phyloP scores from a whole-genome alignment of 2,329 filamentous ascomycete genomes.

The Hawksworthiomyces lignivorus region DNA sequence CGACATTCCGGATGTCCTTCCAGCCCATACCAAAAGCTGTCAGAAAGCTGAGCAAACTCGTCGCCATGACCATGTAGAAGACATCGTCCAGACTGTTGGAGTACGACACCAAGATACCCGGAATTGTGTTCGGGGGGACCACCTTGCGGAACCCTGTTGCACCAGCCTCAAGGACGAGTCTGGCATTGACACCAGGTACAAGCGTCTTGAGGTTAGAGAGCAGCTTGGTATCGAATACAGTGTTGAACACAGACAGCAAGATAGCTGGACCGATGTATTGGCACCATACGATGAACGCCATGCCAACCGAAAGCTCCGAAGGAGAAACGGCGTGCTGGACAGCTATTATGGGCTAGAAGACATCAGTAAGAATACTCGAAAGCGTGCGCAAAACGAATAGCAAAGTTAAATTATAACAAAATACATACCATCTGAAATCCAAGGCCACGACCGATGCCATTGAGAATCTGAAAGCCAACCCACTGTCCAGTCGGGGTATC shows the following conservation, averaged over 20 bases:
- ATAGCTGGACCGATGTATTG: slow-evolving; percentile 44
- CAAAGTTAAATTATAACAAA: slow-evolving; percentile 7
- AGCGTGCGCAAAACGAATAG: not conserved
- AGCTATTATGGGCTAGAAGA: slow-evolving; percentile 20
- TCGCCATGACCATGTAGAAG: slow-evolving; percentile 32
- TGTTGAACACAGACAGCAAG: slow-evolving; percentile 41
- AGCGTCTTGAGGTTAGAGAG: not conserved
- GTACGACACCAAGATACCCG: slow-evolving; percentile 30
- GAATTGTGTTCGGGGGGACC: slow-evolving; percentile 22
- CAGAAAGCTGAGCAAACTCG: slow-evolving; percentile 27
- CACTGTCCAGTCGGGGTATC: slow-evolving; percentile 21
- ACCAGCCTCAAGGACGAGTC: slow-evolving; percentile 11
- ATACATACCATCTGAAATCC: slow-evolving; percentile 20
- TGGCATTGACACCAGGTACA: slow-evolving; percentile 7
- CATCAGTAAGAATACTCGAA: slow-evolving; percentile 17
- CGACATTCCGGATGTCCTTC: slow-evolving; percentile 36
- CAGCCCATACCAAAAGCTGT: slow-evolving; percentile 38
- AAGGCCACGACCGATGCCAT: slow-evolving; percentile 21
- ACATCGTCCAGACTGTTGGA: slow-evolving; percentile 26
- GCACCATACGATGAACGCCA: slow-evolving; percentile 38
- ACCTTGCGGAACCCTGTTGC: slow-evolving; percentile 25
- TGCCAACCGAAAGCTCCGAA: slow-evolving; percentile 18
- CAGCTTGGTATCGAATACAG: slow-evolving; percentile 40
- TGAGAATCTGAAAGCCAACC: slow-evolving; percentile 25
- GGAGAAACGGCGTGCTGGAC: slow-evolving; percentile 20